These are phyloP conservation scores for Starmera dryadoides DNA, from an alignment of 805 yeast species.

Conservation along the genomic window DNA sequence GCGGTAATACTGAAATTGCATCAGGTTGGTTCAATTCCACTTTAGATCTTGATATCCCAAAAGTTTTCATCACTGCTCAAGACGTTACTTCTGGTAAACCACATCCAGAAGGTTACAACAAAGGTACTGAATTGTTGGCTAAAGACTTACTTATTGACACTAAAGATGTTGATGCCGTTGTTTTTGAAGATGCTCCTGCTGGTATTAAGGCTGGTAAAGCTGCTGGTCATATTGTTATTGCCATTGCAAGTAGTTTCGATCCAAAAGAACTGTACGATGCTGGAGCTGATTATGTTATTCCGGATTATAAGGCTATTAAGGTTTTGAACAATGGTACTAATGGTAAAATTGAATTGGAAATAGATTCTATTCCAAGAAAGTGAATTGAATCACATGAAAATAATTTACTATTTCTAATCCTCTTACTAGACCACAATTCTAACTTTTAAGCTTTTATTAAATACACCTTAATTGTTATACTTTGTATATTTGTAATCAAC, in stretches of 20 bases:
- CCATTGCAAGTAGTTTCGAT: slow-evolving; percentile 43
- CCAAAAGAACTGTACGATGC: slow-evolving; percentile 53
- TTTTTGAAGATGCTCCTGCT: slow-evolving; percentile 87
- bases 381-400: too few species aligned
- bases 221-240: slow-evolving; percentile 78
- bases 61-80: slow-evolving; percentile 75
- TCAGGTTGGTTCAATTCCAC: slow-evolving; percentile 58
- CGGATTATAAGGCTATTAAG: slow-evolving; percentile 42
- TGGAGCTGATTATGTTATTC: slow-evolving; percentile 78
- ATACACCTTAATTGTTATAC: too few species aligned
- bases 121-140: slow-evolving; percentile 39
- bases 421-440: too few species aligned
- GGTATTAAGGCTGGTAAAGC: slow-evolving; percentile 79
- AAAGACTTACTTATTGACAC: slow-evolving; percentile 18
- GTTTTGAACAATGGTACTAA: slow-evolving; percentile 11
- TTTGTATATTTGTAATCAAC: too few species aligned
- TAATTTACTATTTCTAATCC: too few species aligned
- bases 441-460: too few species aligned
- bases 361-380: slow-evolving; percentile 12
- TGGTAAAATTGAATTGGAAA: slow-evolving; percentile 15
- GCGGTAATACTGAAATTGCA: slow-evolving; percentile 75
- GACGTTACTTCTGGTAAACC: slow-evolving; percentile 79
- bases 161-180: slow-evolving; percentile 40
- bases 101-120: slow-evolving; percentile 73
- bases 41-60: slow-evolving; percentile 57